Percentiles rank a stretch among this genome's conserved stretches.
Conservation (phyloP, 1,139 yeast species). For the Suhomyces bribrorum region DNA sequence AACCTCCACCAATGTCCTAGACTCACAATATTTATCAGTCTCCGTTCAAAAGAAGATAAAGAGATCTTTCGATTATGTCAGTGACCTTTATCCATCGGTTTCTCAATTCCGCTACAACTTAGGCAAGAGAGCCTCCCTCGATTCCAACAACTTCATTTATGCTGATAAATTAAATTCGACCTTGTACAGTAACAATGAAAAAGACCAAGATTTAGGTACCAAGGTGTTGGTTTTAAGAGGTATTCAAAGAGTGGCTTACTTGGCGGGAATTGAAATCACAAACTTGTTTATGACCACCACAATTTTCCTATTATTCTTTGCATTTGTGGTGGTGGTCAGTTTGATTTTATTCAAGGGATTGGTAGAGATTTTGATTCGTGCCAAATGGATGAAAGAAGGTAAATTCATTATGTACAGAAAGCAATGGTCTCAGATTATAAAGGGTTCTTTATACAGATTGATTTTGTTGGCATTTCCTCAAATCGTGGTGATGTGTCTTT, state of each 20-base stretch:
- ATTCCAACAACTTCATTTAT: slow-evolving; percentile 46
- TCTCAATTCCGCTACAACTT: slow-evolving; percentile 21
- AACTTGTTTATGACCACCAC: slow-evolving; percentile 85
- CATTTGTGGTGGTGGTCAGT: slow-evolving; percentile 66
- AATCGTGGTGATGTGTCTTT: slow-evolving; percentile 73
- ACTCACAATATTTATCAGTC: slow-evolving; percentile 59
- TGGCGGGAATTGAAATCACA: slow-evolving; percentile 83
- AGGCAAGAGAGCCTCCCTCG: slow-evolving; percentile 36
- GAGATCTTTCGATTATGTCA: slow-evolving; percentile 24
- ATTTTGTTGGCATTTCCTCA: slow-evolving; percentile 85
- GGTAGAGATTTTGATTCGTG: slow-evolving; percentile 66
- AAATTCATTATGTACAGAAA: slow-evolving; percentile 76
- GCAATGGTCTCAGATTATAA: slow-evolving; percentile 77
- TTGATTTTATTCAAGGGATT: slow-evolving; percentile 72
- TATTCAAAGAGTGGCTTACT: slow-evolving; percentile 84
- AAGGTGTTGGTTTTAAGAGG: slow-evolving; percentile 85
- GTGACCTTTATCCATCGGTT: slow-evolving; percentile 15
- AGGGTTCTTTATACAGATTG: slow-evolving; percentile 85
- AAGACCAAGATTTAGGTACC: slow-evolving; percentile 51
- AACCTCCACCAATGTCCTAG: slow-evolving; percentile 68
- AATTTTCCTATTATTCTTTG: slow-evolving; percentile 77
- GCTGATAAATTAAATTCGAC: slow-evolving; percentile 51
- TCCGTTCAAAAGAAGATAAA: slow-evolving; percentile 69
- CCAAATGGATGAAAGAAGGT: slow-evolving; percentile 60
- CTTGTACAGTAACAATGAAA: slow-evolving; percentile 74